Base-by-base conservation (phyloP, 495 filamentous ascomycete genomes). In the Schizothecium vesticola region DNA sequence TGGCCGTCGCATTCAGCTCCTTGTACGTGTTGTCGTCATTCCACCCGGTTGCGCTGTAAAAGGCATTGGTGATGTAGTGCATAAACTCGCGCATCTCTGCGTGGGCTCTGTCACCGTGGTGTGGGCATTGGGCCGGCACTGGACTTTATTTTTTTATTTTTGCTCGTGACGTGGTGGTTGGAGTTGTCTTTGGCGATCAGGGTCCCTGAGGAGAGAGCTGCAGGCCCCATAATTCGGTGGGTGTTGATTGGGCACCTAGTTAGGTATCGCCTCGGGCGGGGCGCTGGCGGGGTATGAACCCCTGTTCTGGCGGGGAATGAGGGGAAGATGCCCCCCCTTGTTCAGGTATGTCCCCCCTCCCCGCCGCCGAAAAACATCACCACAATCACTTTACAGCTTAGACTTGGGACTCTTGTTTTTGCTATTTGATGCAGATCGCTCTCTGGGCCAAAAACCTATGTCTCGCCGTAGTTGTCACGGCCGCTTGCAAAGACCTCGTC, bases 21-120 rank as follows among this genome's bases (percentile, higher is more conserved):
- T 90, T 89, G 80, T 99, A 99, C 16, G 89, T 92, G 79, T 97
- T 98, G 81, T 99, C 93, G 68, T 87, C 85, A 76, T 94, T 92
- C 95, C 95, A 98, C 71, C 88, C 83, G 7, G 93, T 93, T 65
- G 89, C 89, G 78, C 90, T 85, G 78, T 91, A 91, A 81, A 98
- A 99, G 77, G 92, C 90, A 76, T 92, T 87, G 78, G 96, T 94
- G 79, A 99, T 89, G 80, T 96, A 94, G 76, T 97, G 92, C 94
- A 98, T 99, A 83, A 97, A 99, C 78, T 92, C 90, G 81, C 96
- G 88, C 95, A 99, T 99, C 57, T 61, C 21, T 51, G 23, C 59
- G 65, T 63, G 58, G 13, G 57, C 60, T 66, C 59, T 55, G 66
- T 68, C 69, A 73, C 71, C 66, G 70, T 19, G 67, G 65, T 21